Conservation (phyloP, 2,329 filamentous ascomycete genomes). For the Xylariaceae sp. region DNA sequence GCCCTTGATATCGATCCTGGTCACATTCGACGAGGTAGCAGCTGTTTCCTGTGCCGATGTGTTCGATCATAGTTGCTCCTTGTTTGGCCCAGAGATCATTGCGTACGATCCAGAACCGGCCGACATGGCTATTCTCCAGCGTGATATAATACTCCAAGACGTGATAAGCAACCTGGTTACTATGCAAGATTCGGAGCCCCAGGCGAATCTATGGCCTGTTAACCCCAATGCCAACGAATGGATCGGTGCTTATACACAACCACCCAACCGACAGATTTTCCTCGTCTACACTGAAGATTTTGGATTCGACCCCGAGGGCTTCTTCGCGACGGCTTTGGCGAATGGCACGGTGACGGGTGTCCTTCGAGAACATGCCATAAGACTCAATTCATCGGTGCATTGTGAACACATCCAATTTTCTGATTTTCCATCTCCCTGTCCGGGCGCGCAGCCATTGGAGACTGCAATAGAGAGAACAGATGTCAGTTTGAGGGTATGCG, state of each 20-base stretch:
- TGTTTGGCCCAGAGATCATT: constrained; percentile 1
- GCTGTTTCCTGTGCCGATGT: constrained; percentile 8
- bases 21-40: constrained; percentile 7
- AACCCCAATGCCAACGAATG: constrained; percentile 5
- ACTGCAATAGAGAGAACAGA: constrained; percentile 4
- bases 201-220: constrained; percentile 10
- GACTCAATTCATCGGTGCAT: constrained; percentile 11
- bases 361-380: constrained; percentile 10
- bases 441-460: constrained; percentile 5
- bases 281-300: constrained; percentile 3
- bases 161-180: constrained; percentile 8
- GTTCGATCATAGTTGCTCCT: constrained; percentile 1
- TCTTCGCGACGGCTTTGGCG: constrained; percentile 9
- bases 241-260: constrained; percentile 3
- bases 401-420: constrained; percentile 7
- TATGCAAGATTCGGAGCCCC: constrained; percentile 6
- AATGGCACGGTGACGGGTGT: constrained; percentile 12
- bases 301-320: constrained; percentile 2
- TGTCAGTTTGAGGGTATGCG: constrained; percentile 8
- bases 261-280: constrained; percentile 3
- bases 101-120: constrained; percentile 12
- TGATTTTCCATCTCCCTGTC: constrained; percentile 8
- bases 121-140: constrained; percentile 10
- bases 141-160: constrained; percentile 11
- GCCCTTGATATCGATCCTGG: constrained; percentile 9